These are phyloP conservation scores for Remersonia thermophila DNA, from an alignment of 2,329 filamentous ascomycete genomes.

Conservation along the genomic window DNA sequence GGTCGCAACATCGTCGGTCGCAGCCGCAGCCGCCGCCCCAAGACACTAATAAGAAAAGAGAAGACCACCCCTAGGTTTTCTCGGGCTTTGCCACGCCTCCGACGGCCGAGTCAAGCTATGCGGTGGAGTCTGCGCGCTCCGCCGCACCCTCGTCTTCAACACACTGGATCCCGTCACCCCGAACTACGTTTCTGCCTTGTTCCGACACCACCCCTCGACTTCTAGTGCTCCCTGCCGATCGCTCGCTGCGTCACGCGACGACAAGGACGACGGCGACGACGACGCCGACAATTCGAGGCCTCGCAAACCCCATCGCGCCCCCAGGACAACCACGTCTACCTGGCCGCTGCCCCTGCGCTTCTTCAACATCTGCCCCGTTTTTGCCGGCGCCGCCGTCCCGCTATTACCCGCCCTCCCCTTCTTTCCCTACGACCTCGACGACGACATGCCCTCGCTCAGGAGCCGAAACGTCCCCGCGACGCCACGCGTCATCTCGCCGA, in stretches of 20 bases:
- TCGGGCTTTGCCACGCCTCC: too few relatives aligned
- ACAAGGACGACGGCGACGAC: constrained; percentile 27
- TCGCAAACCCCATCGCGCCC: too few relatives aligned
- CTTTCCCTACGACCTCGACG: constrained; percentile 30
- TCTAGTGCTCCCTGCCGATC: constrained; percentile 10
- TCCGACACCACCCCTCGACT: constrained; percentile 22
- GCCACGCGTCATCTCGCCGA: constrained; percentile 81
- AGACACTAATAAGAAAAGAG: too few relatives aligned
- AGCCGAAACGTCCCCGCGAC: constrained; percentile 56
- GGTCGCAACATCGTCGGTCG: too few relatives aligned
- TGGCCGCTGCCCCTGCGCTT: constrained; percentile 36
- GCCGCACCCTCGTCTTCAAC: constrained; percentile 33
- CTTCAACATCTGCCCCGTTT: constrained; percentile 34
- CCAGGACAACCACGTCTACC: constrained; percentile 20
- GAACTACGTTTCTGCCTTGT: constrained; percentile 20
- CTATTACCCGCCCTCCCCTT: constrained; percentile 43
- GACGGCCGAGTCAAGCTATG: constrained; percentile 30
- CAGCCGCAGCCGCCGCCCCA: too few relatives aligned
- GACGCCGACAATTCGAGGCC: too few relatives aligned
- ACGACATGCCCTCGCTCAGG: constrained; percentile 37
- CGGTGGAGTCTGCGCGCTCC: constrained; percentile 43
- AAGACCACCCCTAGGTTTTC: too few relatives aligned
- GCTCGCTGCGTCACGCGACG: constrained; percentile 21
- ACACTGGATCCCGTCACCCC: constrained; percentile 44
- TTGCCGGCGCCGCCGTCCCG: constrained; percentile 45